phyloP scores from a whole-genome alignment of 768 basidiomycete species.

The Boletus bicolor region DNA sequence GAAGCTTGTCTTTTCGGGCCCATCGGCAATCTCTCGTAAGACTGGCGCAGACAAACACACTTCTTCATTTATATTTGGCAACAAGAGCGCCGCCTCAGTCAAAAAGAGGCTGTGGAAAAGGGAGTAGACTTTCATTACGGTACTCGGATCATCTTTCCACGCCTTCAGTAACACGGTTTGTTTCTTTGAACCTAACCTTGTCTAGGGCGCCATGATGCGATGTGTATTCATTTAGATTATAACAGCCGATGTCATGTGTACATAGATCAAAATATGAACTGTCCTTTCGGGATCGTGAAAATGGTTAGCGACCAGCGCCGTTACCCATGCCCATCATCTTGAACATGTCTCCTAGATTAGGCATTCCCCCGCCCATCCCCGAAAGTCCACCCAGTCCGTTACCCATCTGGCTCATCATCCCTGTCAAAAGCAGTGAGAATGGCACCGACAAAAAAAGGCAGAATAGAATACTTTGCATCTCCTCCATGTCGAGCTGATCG shows the following conservation, averaged over 20 bases:
- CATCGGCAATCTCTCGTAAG: conserved; percentile 56
- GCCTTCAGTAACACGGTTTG: conserved; percentile 7
- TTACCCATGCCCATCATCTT: conserved; percentile 88
- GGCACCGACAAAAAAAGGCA: conserved; percentile 1
- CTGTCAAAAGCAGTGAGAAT: conserved; percentile 36
- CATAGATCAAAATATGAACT: conserved; percentile 11
- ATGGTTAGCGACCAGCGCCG: conserved; percentile 30
- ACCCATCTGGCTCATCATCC: conserved; percentile 92
- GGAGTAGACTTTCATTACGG: conserved; percentile 22
- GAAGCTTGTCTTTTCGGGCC: conserved; percentile 61
- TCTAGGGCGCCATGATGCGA: conserved; percentile 2
- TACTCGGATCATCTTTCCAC: conserved; percentile 17
- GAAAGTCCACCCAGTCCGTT: conserved; percentile 48
- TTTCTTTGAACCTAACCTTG: conserved; percentile 31
- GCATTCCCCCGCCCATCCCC: conserved; percentile 60
- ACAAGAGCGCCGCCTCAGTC: conserved; percentile 60
- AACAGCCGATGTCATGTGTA: conserved; percentile 17
- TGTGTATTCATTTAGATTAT: conserved; percentile 16
- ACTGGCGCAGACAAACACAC: conserved; percentile 84
- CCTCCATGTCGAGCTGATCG: conserved; percentile 88
- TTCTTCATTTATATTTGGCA: conserved; percentile 76
- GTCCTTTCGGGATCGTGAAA: conserved; percentile 6
- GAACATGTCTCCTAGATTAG: conserved; percentile 74
- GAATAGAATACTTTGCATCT: conserved; percentile 75
- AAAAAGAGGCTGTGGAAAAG: conserved; percentile 59